Evolutionary conservation across 768 basidiomycete genomes (phyloP).

Genomic region (Amanita molliuscula): DNA sequence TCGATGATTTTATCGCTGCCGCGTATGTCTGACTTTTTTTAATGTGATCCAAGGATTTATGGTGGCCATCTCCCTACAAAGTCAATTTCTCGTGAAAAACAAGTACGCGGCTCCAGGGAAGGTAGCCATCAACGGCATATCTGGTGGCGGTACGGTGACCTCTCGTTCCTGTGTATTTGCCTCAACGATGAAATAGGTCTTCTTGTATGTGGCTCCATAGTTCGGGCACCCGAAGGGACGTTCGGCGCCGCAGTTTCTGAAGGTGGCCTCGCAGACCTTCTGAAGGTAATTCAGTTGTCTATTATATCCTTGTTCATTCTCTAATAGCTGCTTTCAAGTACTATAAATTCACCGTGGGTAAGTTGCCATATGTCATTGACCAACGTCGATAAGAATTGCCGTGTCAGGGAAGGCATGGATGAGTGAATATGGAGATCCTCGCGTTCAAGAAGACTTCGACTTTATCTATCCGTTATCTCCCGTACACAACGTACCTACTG

Average conservation of each 20-base stretch:
- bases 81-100: conserved; percentile 62
- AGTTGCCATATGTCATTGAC: conserved; percentile 8
- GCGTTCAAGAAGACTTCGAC: conserved; percentile 69
- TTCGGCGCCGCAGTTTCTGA: conserved; percentile 71
- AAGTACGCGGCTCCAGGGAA: conserved; percentile 61
- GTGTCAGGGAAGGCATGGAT: conserved; percentile 59
- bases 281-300: conserved; percentile 49
- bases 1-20: too few species aligned
- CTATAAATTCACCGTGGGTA: conserved; percentile 66
- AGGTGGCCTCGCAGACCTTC: conserved; percentile 71
- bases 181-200: too few species aligned
- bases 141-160: conserved; percentile 58
- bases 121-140: conserved; percentile 66
- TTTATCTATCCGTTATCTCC: conserved; percentile 77
- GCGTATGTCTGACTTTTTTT: too few species aligned
- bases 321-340: conserved; percentile 31
- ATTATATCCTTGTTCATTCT: not conserved
- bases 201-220: conserved; percentile 62
- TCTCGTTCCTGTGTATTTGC: not conserved
- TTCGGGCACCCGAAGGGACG: conserved; percentile 62
- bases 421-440: conserved; percentile 69
- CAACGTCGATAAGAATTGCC: not conserved
- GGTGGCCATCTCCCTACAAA: conserved; percentile 18
- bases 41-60: not conserved
- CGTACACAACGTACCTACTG: conserved; percentile 60